Base-by-base conservation (phyloP, 2,329 filamentous ascomycete species). In the Arthrocladium fulminans region DNA sequence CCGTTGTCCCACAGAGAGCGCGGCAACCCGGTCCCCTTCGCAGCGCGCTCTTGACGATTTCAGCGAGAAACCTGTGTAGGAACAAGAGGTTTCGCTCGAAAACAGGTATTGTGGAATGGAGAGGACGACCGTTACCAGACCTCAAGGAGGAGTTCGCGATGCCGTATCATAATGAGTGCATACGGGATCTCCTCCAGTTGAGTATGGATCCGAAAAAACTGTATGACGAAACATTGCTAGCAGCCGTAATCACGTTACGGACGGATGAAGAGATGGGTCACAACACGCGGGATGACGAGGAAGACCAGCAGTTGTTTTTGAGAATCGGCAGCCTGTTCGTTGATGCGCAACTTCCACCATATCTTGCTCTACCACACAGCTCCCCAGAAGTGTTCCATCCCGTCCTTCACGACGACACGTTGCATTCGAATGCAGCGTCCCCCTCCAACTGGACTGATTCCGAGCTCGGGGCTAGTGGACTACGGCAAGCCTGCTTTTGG, bases 401-500 rank as follows among this genome's bases (percentile, higher is more conserved):
- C 6, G 22, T 27, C 3, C 23, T 42, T 8, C 32, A 17, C 19
- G 44, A 25, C 7, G 23, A 29, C 15, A 25, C 20, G 5, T n/a
- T 17, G 15, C 19, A 24, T 19, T 38, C 32, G 32, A 17, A 27
- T 12, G 5, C 23, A 32, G 22, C 22, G 17, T 27, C 44, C 5
- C 23, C 25, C 6, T 32, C 45, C 3, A 19, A 6, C 12, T 17
- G 22, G 10, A 29, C 34, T 6, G 45, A 47, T 4, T 17, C 22
- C 20, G 45, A 48, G n/a, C 38, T 50, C 3, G 54, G 57, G 51
- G 8, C 55, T 20, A 54, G 51, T 4, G 63, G 67, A 0, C 61
- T 72, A n/a, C 65, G 67, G 1, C 66, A 69, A 45, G 69, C 69
- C 5, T 64, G 67, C 0, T 71, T 69, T 53, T 73, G 73, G 65